Base-by-base conservation (phyloP, 1,139 yeast species). In the Kluyveromyces sp. region DNA sequence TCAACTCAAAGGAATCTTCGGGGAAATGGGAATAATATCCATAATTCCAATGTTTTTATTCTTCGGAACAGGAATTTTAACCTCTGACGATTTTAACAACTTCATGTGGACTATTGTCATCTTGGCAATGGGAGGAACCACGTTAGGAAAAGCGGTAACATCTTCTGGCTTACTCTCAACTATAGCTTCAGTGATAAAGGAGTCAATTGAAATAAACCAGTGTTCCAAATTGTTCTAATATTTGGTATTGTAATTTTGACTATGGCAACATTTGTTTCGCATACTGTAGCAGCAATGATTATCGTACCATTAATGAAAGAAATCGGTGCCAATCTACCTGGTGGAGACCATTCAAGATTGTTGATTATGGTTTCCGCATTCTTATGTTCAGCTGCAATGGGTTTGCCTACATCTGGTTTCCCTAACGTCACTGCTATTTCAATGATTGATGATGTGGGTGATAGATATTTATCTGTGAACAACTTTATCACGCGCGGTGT, bases 361-460 rank as follows among this genome's bases (percentile, higher is more conserved):
- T 70, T 90, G 58, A 83, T 90, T 43, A 83, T 90, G 92, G 79
- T 83, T 25, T 76, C 94, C 15, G 92, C 96, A 0, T 71, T 90
- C 56, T 67, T 90, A 51, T 87, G 96, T 54, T 87, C 96, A 0
- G 81, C 83, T 42, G 97, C 97, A 3, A 90, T 90, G 97, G 97
- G 95, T 7, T 73, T 90, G 50, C 97, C 97, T 29, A 90, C 97
- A 0, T 85, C 95, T 1, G 97, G 97, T 0, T 90, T 90, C 75
- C 97, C 97, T 21, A 90, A 90, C 58, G 96, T 90, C 39, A 89
- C 97, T 0, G 97, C 97, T 2, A 86, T 90, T 49, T 87, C 95
- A 49, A 79, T 88, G 81, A 78, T 88, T 5, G 96, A 90, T 64
- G 96, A 87, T 59, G 76, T 88, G 30, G 97, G 97, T 6, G 81